These are phyloP conservation scores for Bonnemaisonia californica DNA, from an alignment of 31 red algal species.

Conservation along the genomic window DNA sequence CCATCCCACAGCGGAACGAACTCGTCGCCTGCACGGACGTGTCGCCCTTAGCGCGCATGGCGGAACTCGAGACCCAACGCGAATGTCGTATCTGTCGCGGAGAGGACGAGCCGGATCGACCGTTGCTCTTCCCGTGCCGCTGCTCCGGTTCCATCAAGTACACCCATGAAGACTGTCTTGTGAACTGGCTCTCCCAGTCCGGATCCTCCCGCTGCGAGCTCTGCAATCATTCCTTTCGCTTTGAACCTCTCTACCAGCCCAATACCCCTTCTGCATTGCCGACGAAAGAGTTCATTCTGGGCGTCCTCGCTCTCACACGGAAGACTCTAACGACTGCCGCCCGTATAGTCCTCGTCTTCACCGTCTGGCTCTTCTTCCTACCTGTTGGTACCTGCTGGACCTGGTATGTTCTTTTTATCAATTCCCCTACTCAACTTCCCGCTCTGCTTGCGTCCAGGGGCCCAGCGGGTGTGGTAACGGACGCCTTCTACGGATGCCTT, in stretches of 20 bases:
- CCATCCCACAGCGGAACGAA: no score
- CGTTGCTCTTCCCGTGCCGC: constrained; percentile 86
- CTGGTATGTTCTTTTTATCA: constrained; percentile 79
- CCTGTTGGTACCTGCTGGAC: constrained; percentile 82
- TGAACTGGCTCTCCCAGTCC: constrained; percentile 81
- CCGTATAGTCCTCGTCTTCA: constrained; percentile 68
- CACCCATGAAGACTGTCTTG: constrained; percentile 92
- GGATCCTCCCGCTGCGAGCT: constrained; percentile 78
- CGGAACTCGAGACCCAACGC: constrained; percentile 52
- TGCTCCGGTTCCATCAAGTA: constrained; percentile 90
- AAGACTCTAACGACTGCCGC: constrained; percentile 39
- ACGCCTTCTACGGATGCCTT: constrained; percentile 78
- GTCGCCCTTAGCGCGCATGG: constrained; percentile 42
- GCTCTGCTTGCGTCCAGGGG: constrained; percentile 39
- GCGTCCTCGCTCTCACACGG: constrained; percentile 39
- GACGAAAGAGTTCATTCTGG: constrained; percentile 60
- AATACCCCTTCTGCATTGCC: constrained; percentile 73
- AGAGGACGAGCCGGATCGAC: constrained; percentile 59
- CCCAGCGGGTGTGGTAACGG: constrained; percentile 45
- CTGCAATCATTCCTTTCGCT: constrained; percentile 79
- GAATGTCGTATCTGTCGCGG: constrained; percentile 97
- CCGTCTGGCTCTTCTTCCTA: constrained; percentile 78
- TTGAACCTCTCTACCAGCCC: constrained; percentile 74
- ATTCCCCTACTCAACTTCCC: constrained; percentile 32
- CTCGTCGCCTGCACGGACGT: no score